These are phyloP conservation scores for Neonectria ditissima DNA, from an alignment of 2,329 filamentous ascomycete species.

Conservation along the genomic window DNA sequence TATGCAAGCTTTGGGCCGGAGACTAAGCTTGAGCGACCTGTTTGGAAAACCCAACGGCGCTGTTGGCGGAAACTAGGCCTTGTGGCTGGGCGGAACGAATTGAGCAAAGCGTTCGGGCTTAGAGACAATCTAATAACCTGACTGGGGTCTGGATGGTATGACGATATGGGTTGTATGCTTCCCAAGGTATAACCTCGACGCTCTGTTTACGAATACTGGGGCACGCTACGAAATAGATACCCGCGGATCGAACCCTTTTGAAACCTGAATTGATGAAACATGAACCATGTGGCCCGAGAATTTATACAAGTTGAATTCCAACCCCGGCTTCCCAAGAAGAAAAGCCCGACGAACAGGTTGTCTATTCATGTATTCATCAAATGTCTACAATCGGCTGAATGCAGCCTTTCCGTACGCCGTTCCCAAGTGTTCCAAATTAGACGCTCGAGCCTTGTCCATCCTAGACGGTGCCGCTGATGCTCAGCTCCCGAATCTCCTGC, in stretches of 20 bases:
- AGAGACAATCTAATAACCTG: not conserved
- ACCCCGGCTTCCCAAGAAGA: conserved; percentile 5
- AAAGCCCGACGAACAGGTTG: conserved; percentile 19
- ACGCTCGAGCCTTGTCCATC: conserved; percentile 12
- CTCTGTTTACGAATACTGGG: not conserved
- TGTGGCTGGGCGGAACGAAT: not conserved
- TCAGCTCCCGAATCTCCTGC: conserved; percentile 96
- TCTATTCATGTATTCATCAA: conserved; percentile 45
- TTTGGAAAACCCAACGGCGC: conserved; percentile 52
- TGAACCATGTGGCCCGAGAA: not conserved
- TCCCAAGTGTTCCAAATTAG: conserved; percentile 32
- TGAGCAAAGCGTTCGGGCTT: not conserved
- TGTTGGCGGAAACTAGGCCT: conserved; percentile 35
- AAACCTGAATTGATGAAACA: not conserved
- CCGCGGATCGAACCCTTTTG: not conserved
- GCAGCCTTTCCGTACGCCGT: conserved; percentile 45
- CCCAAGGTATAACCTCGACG: not conserved
- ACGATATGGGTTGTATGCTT: not conserved
- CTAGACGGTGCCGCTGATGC: conserved; percentile 81
- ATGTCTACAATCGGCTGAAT: conserved; percentile 44
- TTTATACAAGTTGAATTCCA: not conserved
- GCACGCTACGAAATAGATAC: not conserved
- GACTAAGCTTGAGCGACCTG: conserved; percentile 59
- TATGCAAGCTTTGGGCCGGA: conserved; percentile 58
- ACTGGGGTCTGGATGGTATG: not conserved